Evolutionary conservation across 805 yeast species (phyloP), one percentile per base, ranked within the genome.

Genomic region (Zygosaccharomyces gambellarensis): DNA sequence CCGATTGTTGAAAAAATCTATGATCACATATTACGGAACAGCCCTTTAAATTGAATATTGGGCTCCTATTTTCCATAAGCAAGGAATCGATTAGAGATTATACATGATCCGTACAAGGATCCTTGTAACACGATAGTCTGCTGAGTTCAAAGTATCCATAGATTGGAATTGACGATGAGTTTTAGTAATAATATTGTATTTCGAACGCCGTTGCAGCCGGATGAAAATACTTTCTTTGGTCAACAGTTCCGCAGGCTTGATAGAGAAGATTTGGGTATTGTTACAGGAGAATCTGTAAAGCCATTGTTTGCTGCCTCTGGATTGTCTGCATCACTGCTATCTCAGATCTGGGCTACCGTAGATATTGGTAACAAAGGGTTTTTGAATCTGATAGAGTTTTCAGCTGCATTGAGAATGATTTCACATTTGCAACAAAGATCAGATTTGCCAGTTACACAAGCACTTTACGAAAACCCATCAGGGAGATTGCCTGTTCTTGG

Each of bases 301-400:
- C 76, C 88, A 10, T 74, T 95, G 5, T 82, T 94, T 55, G 96
- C 90, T 59, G 86, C 85, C 51, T 83, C 95, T 3, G 95, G 95
- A 1, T 75, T 94, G 43, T 82, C 94, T 5, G 84, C 95, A 3
- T 74, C 82, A 14, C 71, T 79, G 28, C 74, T 94, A 31, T 96
- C 97, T 8, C 94, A 90, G 68, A 83, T 94, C 54, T 94, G 99
- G 99, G 90, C 87, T 66, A 65, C 86, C 31, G 90, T 96, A n/a
- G 99, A 94, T 69, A 78, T 80, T n/a, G 83, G 81, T 51, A 89
- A 89, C 70, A 76, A 82, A 54, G 99, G 99, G 0, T 86, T 83
- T 61, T 74, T 94, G 54, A 85, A 84, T 58, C 87, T 83, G 62
- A 75, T 78, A 49, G 92, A 90, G 23, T 94, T 94, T 68, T 80